These are phyloP conservation scores for Lolium rigidum DNA, from an alignment of 176 grass and related monocot species.

Conservation along the genomic window DNA sequence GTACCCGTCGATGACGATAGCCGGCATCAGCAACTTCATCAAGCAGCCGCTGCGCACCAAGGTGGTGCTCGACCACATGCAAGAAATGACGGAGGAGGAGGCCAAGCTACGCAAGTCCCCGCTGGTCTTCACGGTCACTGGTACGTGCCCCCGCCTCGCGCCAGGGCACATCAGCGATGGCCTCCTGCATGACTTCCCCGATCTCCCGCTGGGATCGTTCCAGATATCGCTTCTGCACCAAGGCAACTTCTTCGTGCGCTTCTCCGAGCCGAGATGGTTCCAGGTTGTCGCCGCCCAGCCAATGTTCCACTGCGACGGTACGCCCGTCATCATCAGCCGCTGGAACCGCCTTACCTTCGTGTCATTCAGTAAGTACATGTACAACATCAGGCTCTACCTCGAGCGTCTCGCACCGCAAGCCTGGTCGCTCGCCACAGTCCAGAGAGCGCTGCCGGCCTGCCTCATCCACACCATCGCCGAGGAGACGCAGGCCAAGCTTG, in stretches of 20 bases:
- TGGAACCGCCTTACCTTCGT: not conserved
- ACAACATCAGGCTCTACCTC: not conserved
- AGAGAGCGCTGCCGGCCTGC: not conserved
- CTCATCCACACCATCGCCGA: no score
- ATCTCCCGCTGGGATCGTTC: not conserved
- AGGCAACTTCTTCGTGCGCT: not conserved
- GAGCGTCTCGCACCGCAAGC: not conserved
- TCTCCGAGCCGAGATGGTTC: not conserved
- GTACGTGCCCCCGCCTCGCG: not conserved
- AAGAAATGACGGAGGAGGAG: not conserved
- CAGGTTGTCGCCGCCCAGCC: not conserved
- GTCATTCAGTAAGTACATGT: not conserved
- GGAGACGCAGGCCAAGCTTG: no score
- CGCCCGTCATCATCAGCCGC: not conserved
- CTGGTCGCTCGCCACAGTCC: not conserved
- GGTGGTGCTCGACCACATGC: not conserved
- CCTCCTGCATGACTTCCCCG: not conserved
- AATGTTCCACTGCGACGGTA: not conserved
- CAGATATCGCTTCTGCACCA: not conserved
- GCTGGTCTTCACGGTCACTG: not conserved
- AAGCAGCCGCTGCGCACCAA: not conserved
- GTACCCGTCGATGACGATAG: not conserved
- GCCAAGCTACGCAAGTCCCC: not conserved
- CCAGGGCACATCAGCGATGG: not conserved
- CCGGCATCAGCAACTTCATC: no score